Percentiles rank a stretch among this genome's conserved stretches.
phyloP scores from a whole-genome alignment of 1,284 basidiomycete species.

The Termitomyces sp. region DNA sequence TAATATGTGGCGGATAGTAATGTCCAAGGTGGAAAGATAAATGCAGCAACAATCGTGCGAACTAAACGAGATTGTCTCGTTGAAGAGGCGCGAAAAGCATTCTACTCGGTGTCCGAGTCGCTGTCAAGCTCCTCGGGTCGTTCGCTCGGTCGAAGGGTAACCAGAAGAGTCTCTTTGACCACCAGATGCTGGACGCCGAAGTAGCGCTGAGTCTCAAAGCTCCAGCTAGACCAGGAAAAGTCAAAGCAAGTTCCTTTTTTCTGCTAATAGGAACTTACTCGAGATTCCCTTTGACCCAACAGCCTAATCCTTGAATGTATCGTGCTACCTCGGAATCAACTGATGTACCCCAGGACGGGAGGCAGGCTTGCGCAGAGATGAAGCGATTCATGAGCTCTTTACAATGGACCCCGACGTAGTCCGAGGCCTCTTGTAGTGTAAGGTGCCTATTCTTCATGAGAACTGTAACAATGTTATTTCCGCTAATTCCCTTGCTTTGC shows the following conservation, averaged over 20 bases:
- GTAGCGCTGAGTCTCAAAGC: conserved; percentile 54
- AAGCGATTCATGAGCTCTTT: conserved; percentile 46
- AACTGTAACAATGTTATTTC: conserved; percentile 65
- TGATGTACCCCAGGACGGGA: conserved; percentile 45
- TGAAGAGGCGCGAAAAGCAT: background rate
- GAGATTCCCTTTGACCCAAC: conserved; percentile 47
- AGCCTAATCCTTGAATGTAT: conserved; percentile 43
- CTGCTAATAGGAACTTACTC: conserved; percentile 28
- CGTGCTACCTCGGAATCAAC: conserved; percentile 43
- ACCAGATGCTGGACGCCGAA: conserved; percentile 44
- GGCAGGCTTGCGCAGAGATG: conserved; percentile 35
- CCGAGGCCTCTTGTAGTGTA: conserved; percentile 53
- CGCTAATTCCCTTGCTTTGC: conserved; percentile 59
- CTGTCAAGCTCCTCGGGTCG: conserved; percentile 28
- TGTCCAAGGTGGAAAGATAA: background rate
- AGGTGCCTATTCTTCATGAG: conserved; percentile 51
- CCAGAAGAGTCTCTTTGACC: conserved; percentile 42
- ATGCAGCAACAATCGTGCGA: background rate
- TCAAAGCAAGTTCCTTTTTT: conserved; percentile 6
- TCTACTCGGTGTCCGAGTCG: conserved; percentile 33
- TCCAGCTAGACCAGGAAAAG: conserved; percentile 38
- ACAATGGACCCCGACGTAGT: conserved; percentile 52
- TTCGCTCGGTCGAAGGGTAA: conserved; percentile 34
- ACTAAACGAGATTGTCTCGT: background rate
- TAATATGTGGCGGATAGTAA: conserved; percentile 1